Evolutionary conservation across 495 filamentous ascomycete genomes (phyloP).

Genomic region (Letharia lupina): DNA sequence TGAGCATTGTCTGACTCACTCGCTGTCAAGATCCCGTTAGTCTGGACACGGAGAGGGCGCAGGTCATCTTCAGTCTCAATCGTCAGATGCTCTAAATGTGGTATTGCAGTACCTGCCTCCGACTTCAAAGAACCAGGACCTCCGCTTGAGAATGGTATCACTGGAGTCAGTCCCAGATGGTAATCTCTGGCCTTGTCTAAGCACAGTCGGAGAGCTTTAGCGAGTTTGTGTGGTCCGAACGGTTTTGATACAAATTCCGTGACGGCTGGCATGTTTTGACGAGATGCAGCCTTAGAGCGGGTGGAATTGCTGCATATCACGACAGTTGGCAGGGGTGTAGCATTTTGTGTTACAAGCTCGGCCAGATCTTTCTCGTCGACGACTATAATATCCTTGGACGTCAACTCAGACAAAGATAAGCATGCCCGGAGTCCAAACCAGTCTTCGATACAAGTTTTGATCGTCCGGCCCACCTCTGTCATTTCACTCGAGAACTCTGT

Average conservation of each 20-base stretch:
- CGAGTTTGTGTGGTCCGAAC: conserved; percentile 58
- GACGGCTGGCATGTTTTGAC: conserved; percentile 14
- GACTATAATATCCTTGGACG: conserved; percentile 31
- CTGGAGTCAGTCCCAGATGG: conserved; percentile 6
- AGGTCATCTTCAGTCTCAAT: conserved; percentile 17
- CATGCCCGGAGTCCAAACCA: conserved; percentile 39
- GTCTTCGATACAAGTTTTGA: conserved; percentile 32
- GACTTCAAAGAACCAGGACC: conserved; percentile 8
- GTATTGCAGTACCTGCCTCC: conserved; percentile 15
- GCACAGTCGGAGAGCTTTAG: conserved; percentile 41
- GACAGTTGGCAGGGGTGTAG: conserved; percentile 13
- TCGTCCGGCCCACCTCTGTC: conserved; percentile 19
- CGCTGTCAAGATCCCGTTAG: conserved; percentile 20
- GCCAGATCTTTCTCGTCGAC: conserved; percentile 31
- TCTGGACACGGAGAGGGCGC: conserved; percentile 17
- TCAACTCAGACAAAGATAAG: background rate
- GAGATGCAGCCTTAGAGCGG: conserved; percentile 15
- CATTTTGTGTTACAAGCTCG: conserved; percentile 7
- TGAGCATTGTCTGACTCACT: conserved; percentile 23
- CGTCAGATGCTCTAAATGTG: conserved; percentile 18
- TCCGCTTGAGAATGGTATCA: conserved; percentile 5
- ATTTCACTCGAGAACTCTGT: background rate
- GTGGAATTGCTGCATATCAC: conserved; percentile 24
- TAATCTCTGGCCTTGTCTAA: conserved; percentile 25
- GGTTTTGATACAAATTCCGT: conserved; percentile 45